phyloP scores from a whole-genome alignment of 2,329 filamentous ascomycete species.

The Neofusicoccum kwambonambiense region DNA sequence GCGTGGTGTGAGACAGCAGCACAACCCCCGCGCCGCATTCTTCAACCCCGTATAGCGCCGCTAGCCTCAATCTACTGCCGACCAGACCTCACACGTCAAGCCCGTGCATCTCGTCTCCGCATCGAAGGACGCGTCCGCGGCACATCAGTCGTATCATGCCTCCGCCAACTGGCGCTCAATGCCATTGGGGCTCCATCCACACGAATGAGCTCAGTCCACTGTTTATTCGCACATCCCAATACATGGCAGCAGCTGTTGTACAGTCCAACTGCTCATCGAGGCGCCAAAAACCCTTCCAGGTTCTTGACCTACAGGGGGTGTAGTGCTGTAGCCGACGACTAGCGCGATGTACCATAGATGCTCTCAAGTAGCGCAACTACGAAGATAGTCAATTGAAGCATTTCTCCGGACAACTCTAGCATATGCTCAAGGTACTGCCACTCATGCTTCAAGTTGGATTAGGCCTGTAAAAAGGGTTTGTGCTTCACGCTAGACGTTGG shows the following conservation, averaged over 20 bases:
- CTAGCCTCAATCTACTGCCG: neutral
- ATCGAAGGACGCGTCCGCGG: neutral
- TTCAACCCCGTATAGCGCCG: neutral
- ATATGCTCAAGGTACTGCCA: no score
- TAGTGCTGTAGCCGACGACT: no score
- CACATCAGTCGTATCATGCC: constrained; percentile 3
- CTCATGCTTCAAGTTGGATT: no score
- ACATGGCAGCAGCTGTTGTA: neutral
- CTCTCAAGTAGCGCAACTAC: no score
- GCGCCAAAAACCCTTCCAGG: no score
- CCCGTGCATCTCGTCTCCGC: constrained; percentile 14
- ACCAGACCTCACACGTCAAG: neutral
- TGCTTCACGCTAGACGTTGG: no score
- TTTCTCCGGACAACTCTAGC: no score
- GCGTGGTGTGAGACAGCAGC: neutral
- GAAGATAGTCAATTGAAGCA: no score
- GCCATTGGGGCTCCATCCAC: neutral
- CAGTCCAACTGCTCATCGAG: neutral
- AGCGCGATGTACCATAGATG: no score
- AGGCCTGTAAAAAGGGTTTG: no score
- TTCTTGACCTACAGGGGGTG: no score
- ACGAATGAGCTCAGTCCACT: neutral
- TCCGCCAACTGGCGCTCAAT: constrained; percentile 4
- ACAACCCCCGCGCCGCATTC: neutral
- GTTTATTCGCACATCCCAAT: neutral